Evolutionary conservation across 257 asterid genomes (phyloP).

Genomic region (Ehretia macrophylla): DNA sequence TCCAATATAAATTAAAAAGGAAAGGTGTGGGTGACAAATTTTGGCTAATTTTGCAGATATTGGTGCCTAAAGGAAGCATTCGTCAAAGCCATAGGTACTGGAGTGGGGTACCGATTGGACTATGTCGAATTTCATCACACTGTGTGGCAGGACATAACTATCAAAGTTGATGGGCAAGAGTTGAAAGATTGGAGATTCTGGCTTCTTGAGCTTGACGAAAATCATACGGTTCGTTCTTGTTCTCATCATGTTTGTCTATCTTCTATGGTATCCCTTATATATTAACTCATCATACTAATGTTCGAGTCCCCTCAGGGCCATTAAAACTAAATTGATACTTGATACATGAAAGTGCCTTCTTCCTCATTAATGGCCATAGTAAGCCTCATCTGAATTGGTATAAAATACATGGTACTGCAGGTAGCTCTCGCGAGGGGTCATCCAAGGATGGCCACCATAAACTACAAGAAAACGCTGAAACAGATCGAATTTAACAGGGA

Average conservation of each 20-base stretch:
- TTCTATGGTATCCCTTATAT: not conserved
- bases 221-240: conserved; percentile 55
- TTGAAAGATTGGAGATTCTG: conserved; percentile 84
- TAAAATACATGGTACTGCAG: conserved; percentile 24
- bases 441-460: conserved; percentile 48
- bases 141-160: conserved; percentile 60
- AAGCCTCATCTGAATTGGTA: too few relatives aligned
- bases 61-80: conserved; percentile 96
- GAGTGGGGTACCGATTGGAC: conserved; percentile 70
- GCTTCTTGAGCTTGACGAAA: conserved; percentile 48
- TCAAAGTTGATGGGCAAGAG: conserved; percentile 58
- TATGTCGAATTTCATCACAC: conserved; percentile 67
- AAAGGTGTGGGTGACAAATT: conserved; percentile 1
- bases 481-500: conserved; percentile 35
- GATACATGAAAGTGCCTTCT: too few relatives aligned
- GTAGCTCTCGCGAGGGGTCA: conserved; percentile 66
- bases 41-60: conserved; percentile 51
- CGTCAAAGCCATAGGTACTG: conserved; percentile 81
- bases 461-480: conserved; percentile 42
- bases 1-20: not conserved
- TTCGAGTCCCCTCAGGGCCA: too few relatives aligned
- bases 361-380: too few relatives aligned
- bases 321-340: too few relatives aligned
- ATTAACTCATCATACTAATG: too few relatives aligned
- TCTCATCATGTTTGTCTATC: not conserved